Percentiles rank a stretch among this genome's conserved stretches.
phyloP scores from a whole-genome alignment of 257 asterid species.

The Avicennia marina region DNA sequence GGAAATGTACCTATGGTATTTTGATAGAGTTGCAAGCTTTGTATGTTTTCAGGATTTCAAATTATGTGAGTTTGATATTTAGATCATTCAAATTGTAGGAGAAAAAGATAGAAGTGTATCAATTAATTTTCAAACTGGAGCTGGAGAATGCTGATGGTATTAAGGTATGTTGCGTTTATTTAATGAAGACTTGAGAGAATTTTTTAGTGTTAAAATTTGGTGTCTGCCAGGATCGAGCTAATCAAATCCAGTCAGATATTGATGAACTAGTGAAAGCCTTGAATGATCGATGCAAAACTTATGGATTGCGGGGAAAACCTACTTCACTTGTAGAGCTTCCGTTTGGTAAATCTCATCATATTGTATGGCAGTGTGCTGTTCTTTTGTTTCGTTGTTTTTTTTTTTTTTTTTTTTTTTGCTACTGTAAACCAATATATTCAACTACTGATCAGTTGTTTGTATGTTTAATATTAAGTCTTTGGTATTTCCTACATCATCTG shows the following conservation, averaged over 20 bases:
- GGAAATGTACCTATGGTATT: no score
- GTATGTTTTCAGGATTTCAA: slow-evolving; percentile 26
- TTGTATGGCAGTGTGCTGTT: no score
- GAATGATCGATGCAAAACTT: slow-evolving; percentile 92
- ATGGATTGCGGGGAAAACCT: slow-evolving; percentile 92
- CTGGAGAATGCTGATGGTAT: slow-evolving; percentile 60
- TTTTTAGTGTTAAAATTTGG: slow-evolving; percentile 18
- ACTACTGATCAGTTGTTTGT: no score
- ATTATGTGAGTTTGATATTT: slow-evolving; percentile 15
- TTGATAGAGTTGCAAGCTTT: slow-evolving; percentile 11
- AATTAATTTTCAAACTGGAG: slow-evolving; percentile 73
- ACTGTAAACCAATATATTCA: no score
- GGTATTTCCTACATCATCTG: background rate
- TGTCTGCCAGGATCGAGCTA: slow-evolving; percentile 63
- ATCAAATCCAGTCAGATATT: slow-evolving; percentile 64
- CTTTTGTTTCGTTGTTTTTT: no score
- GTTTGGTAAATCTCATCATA: slow-evolving; percentile 65
- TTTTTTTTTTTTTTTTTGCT: no score
- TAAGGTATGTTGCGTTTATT: slow-evolving; percentile 59
- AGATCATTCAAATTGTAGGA: slow-evolving; percentile 41
- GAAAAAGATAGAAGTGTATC: slow-evolving; percentile 87
- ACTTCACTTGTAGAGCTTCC: slow-evolving; percentile 80
- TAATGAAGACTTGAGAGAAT: slow-evolving; percentile 17
- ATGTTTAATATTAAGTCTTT: no score
- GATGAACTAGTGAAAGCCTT: slow-evolving; percentile 77